These are phyloP conservation scores for Mycena sp. DNA, from an alignment of 1,284 basidiomycete species.

Conservation along the genomic window DNA sequence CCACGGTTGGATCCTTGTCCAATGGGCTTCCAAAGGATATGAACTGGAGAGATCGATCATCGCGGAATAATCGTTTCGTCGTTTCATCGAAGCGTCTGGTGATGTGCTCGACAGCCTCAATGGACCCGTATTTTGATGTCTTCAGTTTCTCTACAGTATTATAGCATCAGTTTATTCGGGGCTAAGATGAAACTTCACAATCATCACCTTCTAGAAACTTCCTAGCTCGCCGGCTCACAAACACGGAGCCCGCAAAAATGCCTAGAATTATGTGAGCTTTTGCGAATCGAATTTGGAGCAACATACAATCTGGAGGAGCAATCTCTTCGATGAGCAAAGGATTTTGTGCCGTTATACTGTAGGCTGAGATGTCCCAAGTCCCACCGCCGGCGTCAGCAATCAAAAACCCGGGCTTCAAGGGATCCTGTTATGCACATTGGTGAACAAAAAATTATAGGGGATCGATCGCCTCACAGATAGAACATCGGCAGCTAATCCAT, in stretches of 20 bases:
- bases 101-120: constrained; percentile 75
- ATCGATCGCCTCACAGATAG: constrained; percentile 60
- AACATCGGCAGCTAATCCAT: constrained; percentile 77
- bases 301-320: constrained; percentile 79
- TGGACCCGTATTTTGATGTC: constrained; percentile 72
- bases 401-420: constrained; percentile 76
- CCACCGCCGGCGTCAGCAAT: constrained; percentile 84
- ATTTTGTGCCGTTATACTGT: constrained; percentile 70
- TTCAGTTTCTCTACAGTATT: constrained; percentile 66
- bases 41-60: constrained; percentile 71
- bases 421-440: constrained; percentile 52
- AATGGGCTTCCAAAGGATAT: constrained; percentile 81
- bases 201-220: constrained; percentile 69
- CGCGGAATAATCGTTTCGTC: constrained; percentile 79
- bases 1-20: constrained; percentile 74
- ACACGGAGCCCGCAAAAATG: constrained; percentile 83
- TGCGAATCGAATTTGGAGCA: too few relatives aligned
- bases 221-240: constrained; percentile 76
- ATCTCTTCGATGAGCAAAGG: constrained; percentile 83
- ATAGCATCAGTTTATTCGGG: constrained; percentile 6
- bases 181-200: background rate
- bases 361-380: constrained; percentile 81
- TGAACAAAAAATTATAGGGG: constrained; percentile 1
- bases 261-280: too few relatives aligned
- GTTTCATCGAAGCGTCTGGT: constrained; percentile 83